phyloP scores from a whole-genome alignment of 2,329 filamentous ascomycete genomes.

The Colletotrichum tamarilloi region DNA sequence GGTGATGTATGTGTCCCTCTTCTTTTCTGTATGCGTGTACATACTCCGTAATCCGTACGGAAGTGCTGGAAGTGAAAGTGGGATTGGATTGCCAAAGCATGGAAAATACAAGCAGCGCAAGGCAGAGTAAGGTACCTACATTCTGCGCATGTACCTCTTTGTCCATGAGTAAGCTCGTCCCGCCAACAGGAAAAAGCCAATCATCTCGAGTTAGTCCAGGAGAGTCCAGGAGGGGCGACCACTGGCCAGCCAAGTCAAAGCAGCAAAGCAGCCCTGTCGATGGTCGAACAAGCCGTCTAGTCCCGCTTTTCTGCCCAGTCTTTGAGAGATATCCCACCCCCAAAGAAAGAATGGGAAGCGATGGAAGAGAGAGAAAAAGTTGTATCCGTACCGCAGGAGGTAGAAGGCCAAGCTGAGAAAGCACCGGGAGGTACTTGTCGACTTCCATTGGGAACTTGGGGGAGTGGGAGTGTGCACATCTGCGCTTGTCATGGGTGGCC shows the following conservation, averaged over 20 bases:
- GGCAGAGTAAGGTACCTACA: background rate
- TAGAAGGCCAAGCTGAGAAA: background rate
- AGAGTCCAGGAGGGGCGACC: background rate
- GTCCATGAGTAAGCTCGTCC: constrained; percentile 33
- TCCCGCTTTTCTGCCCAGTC: constrained; percentile 29
- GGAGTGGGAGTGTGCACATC: constrained; percentile 22
- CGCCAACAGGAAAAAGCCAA: constrained; percentile 27
- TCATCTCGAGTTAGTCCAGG: background rate
- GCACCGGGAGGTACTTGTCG: constrained; percentile 9
- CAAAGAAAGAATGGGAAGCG: background rate
- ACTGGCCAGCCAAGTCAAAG: constrained; percentile 12
- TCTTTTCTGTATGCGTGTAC: constrained; percentile 11
- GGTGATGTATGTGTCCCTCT: constrained; percentile 31
- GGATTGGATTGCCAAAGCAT: constrained; percentile 12
- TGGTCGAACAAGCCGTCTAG: background rate
- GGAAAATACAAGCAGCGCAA: constrained; percentile 4
- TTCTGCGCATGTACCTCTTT: background rate
- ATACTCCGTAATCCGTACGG: constrained; percentile 8
- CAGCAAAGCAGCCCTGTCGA: constrained; percentile 23
- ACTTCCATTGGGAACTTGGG: background rate
- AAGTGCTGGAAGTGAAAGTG: constrained; percentile 29
- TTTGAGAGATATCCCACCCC: background rate
- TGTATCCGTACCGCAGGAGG: background rate
- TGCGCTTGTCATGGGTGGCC: constrained; percentile 28
- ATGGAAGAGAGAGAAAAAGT: background rate